Evolutionary conservation across 768 basidiomycete genomes (phyloP).

Genomic region (Mycena metata): DNA sequence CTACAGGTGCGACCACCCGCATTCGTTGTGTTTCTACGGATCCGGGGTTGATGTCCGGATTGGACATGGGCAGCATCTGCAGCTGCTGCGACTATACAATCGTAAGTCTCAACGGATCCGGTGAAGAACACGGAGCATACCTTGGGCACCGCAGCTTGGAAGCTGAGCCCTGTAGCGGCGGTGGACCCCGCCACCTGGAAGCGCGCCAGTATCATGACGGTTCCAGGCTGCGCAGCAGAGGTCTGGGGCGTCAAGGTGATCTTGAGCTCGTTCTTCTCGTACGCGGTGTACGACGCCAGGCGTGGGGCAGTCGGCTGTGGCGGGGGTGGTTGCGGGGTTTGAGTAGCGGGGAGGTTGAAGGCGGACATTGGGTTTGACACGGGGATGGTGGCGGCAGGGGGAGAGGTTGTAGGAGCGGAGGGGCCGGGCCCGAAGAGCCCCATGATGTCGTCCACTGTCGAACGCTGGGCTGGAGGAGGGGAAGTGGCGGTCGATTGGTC

Average conservation of each 20-base stretch:
- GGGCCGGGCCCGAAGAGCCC: slow-evolving; percentile 80
- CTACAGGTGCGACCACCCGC: slow-evolving; percentile 89
- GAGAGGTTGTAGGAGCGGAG: slow-evolving; percentile 49
- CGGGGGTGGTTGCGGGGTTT: slow-evolving; percentile 50
- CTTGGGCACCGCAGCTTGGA: slow-evolving; percentile 98
- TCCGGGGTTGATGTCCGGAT: slow-evolving; percentile 81
- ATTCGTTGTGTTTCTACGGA: slow-evolving; percentile 94
- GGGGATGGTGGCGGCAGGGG: slow-evolving; percentile 49
- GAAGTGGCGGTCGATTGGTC: slow-evolving; percentile 50
- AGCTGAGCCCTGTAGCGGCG: slow-evolving; percentile 77
- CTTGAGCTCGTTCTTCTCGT: slow-evolving; percentile 91
- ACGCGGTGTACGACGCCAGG: slow-evolving; percentile 84
- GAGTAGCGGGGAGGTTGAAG: slow-evolving; percentile 49
- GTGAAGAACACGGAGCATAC: slow-evolving; percentile 54
- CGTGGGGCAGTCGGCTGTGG: slow-evolving; percentile 61
- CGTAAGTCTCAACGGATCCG: slow-evolving; percentile 6
- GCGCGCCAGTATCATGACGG: slow-evolving; percentile 90
- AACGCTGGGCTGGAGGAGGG: slow-evolving; percentile 63
- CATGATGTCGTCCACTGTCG: slow-evolving; percentile 90
- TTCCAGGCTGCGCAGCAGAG: slow-evolving; percentile 82
- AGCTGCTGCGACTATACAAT: slow-evolving; percentile 87
- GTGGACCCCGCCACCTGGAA: slow-evolving; percentile 79
- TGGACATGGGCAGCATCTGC: slow-evolving; percentile 98
- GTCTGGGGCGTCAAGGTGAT: slow-evolving; percentile 93
- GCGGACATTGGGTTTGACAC: slow-evolving; percentile 54